Conservation (phyloP, 495 filamentous ascomycete species). For the Alectoria sarmentosa region DNA sequence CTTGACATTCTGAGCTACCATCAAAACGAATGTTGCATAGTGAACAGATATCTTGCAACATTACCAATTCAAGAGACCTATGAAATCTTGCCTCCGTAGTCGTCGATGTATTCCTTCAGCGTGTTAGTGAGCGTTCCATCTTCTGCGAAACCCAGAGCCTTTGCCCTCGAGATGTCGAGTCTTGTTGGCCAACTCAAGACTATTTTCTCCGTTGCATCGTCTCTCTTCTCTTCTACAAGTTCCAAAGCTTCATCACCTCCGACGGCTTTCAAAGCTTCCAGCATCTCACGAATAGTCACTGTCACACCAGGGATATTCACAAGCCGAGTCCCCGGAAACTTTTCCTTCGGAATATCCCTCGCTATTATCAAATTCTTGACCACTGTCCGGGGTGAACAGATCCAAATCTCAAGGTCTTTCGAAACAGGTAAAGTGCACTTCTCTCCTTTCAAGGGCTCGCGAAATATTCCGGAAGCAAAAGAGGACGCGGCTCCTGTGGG, state of each 20-base stretch:
- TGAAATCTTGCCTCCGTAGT: constrained; percentile 16
- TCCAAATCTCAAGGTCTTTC: constrained; percentile 51
- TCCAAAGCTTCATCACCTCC: constrained; percentile 61
- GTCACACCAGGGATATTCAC: constrained; percentile 70
- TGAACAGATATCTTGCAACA: not conserved
- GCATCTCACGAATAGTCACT: constrained; percentile 65
- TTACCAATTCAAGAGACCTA: not conserved
- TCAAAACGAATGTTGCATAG: not conserved
- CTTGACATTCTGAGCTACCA: not conserved
- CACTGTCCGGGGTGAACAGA: constrained; percentile 60
- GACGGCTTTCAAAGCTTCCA: constrained; percentile 62
- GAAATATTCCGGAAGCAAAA: constrained; percentile 68
- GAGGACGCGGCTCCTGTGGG: constrained; percentile 69
- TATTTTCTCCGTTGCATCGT: constrained; percentile 60
- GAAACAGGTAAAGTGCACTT: constrained; percentile 56
- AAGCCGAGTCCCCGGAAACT: constrained; percentile 48
- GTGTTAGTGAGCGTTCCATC: constrained; percentile 54
- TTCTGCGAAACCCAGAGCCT: constrained; percentile 51
- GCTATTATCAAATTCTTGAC: constrained; percentile 65
- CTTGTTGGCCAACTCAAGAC: constrained; percentile 66
- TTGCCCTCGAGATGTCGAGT: constrained; percentile 53
- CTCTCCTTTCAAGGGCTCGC: constrained; percentile 56
- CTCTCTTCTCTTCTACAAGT: constrained; percentile 58
- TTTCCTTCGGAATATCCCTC: constrained; percentile 46
- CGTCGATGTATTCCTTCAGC: constrained; percentile 44